Evolutionary conservation across 2,329 filamentous ascomycete species (phyloP).

Genomic region (Trichoderma afroharzianum): DNA sequence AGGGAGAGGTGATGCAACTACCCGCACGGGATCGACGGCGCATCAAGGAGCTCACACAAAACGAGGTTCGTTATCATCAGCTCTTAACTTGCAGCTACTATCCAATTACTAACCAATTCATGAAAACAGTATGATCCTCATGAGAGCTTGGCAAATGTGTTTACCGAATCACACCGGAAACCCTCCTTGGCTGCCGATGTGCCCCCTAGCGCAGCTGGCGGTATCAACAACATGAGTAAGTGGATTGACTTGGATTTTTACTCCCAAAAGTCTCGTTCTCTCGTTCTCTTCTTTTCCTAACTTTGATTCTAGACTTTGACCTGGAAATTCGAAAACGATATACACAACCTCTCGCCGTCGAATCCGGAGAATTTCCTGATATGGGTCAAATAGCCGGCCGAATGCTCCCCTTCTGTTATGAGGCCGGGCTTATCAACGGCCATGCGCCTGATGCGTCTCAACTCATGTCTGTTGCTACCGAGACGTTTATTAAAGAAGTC

Average conservation of each 20-base stretch:
- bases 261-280: not conserved
- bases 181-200: conserved; percentile 53
- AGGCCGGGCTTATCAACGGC: conserved; percentile 57
- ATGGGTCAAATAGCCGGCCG: conserved; percentile 58
- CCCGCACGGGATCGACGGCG: conserved; percentile 63
- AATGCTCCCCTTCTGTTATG: conserved; percentile 67
- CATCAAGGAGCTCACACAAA: conserved; percentile 61
- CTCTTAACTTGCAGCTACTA: not conserved
- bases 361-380: conserved; percentile 68
- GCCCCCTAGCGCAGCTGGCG: conserved; percentile 63
- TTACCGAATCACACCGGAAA: conserved; percentile 48
- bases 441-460: conserved; percentile 58
- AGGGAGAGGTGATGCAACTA: conserved; percentile 68
- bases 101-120: conserved; percentile 21
- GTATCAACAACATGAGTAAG: conserved; percentile 77
- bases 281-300: conserved; percentile 18
- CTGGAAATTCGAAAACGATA: conserved; percentile 65
- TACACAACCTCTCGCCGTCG: conserved; percentile 59
- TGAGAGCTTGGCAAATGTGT: conserved; percentile 50
- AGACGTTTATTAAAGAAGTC: conserved; percentile 65
- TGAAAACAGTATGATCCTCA: conserved; percentile 49
- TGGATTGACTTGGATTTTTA: conserved; percentile 15
- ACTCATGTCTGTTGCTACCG: conserved; percentile 62
- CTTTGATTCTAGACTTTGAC: conserved; percentile 52
- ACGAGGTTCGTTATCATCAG: conserved; percentile 49